A percentile compares a stretch with the other conserved stretches of the same genome.
Conservation (phyloP, 768 basidiomycete genomes). For the Sistotremastrum niveocremeum region DNA sequence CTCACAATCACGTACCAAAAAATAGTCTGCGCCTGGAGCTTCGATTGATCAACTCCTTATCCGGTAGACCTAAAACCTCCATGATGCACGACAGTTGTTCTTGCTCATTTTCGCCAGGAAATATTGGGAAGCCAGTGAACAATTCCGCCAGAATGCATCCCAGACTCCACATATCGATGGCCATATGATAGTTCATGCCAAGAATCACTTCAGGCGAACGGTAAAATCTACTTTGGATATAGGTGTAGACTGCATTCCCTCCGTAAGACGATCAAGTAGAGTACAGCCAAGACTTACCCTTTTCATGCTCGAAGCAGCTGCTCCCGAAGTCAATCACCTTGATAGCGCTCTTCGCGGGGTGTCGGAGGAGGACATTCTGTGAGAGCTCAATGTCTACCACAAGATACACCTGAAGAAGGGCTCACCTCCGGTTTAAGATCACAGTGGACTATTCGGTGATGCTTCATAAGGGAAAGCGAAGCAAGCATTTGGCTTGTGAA, state of each 20-base stretch:
- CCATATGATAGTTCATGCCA: slow-evolving; percentile 99
- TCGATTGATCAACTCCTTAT: slow-evolving; percentile 88
- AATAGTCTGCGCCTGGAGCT: slow-evolving; percentile 91
- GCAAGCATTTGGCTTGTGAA: slow-evolving; percentile 94
- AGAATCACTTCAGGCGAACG: slow-evolving; percentile 99
- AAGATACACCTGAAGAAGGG: slow-evolving; percentile 3
- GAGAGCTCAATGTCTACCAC: background rate
- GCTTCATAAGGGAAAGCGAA: slow-evolving; percentile 85
- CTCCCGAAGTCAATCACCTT: slow-evolving; percentile 99
- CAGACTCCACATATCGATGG: slow-evolving; percentile 99
- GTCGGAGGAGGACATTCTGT: slow-evolving; percentile 87
- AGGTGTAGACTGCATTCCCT: slow-evolving; percentile 72
- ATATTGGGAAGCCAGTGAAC: slow-evolving; percentile 95
- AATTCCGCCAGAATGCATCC: slow-evolving; percentile 97
- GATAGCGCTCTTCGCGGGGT: slow-evolving; percentile 91
- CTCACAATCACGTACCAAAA: slow-evolving; percentile 50
- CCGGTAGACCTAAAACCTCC: slow-evolving; percentile 94
- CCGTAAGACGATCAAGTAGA: background rate
- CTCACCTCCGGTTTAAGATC: slow-evolving; percentile 94
- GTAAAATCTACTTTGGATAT: slow-evolving; percentile 99
- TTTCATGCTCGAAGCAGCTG: slow-evolving; percentile 96
- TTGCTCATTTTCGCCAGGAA: slow-evolving; percentile 98
- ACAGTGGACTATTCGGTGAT: slow-evolving; percentile 96
- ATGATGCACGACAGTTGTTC: slow-evolving; percentile 98
- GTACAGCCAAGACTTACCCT: slow-evolving; percentile 45